Base-by-base conservation (phyloP, 345 rosid genomes). In the Physaria fendleri region DNA sequence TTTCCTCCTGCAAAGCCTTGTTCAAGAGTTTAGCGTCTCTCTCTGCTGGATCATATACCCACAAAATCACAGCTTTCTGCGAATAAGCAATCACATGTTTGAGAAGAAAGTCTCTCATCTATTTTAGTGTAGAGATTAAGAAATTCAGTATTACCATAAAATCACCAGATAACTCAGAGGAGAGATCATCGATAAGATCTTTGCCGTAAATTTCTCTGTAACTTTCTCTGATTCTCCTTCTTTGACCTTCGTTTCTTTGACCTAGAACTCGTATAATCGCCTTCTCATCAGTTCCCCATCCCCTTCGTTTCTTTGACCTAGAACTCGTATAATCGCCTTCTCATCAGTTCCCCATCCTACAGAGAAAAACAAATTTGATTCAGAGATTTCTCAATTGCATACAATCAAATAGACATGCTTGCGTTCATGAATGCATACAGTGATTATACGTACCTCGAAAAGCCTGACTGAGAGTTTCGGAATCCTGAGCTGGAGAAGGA, bases 271-370 rank as follows among this genome's bases (percentile, higher is more conserved):
- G 32, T 65, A 78, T 83, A 17, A 89, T 30, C 8, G 70, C 81
- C 30, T 81, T 78, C 79, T 83, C 95, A 51, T 89, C 90, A 10
- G 91, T 85, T 54, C n/a, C n/a, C n/a, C n/a, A n/a, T n/a, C n/a
- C n/a, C 45, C 78, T 24, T 85, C 87, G 62, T 82, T 79, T 77
- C 99, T 74, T 59, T 67, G 76, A 4, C 99, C 95, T 17, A 93
- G 66, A n/a, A 85, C 56, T 68, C 61, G 32, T 65, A 78, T 83
- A 17, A 89, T 30, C 8, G 70, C 81, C 30, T 81, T 78, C 79
- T 83, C 95, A 51, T 89, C 90, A 10, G 91, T 85, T 54, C 95
- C 94, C 65, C 78, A 55, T 58, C 99, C 97, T 93, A 47, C 8
- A 9, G 12, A 32, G 3, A 30, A 0, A 63, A 9, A 46, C 27